phyloP scores from a whole-genome alignment of 1,284 basidiomycete species.

The Kalmanozyma brasiliensis region DNA sequence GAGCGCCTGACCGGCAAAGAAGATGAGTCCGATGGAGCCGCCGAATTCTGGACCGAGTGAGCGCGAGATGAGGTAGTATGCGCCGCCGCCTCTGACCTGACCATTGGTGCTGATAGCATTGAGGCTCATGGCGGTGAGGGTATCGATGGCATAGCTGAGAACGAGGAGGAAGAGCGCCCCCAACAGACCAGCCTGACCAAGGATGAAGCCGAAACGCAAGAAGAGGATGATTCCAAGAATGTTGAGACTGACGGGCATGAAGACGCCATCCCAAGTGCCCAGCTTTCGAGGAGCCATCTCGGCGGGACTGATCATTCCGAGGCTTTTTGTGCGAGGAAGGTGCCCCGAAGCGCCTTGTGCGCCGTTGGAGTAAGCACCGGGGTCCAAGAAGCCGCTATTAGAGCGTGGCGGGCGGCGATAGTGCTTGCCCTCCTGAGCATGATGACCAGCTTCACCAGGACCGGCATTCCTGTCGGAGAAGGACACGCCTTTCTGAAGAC shows the following conservation, averaged over 20 bases:
- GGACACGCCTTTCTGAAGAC: conserved; percentile 44
- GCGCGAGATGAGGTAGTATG: conserved; percentile 67
- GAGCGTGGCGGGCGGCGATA: conserved; percentile 33
- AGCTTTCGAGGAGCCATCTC: conserved; percentile 62
- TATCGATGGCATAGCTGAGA: conserved; percentile 63
- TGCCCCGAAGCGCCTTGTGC: conserved; percentile 8
- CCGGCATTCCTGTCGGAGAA: conserved; percentile 41
- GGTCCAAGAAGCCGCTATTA: conserved; percentile 41
- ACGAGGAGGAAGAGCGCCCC: conserved; percentile 61
- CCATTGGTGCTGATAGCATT: conserved; percentile 67
- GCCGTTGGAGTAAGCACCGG: neutral
- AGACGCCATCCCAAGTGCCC: conserved; percentile 67
- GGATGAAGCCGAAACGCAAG: conserved; percentile 66
- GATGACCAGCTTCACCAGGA: conserved; percentile 43
- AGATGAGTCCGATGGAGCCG: conserved; percentile 66
- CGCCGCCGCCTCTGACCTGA: conserved; percentile 66
- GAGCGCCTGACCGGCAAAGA: conserved; percentile 65
- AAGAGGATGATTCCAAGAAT: conserved; percentile 67
- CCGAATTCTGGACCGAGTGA: conserved; percentile 67
- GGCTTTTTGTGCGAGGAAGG: conserved; percentile 39
- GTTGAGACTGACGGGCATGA: conserved; percentile 67
- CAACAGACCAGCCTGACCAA: conserved; percentile 65
- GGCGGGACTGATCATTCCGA: conserved; percentile 54
- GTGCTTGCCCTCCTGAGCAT: conserved; percentile 15
- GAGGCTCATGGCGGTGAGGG: conserved; percentile 64